Base-by-base conservation (phyloP, 176 grass and related monocot species). In the Aechmea fasciata region DNA sequence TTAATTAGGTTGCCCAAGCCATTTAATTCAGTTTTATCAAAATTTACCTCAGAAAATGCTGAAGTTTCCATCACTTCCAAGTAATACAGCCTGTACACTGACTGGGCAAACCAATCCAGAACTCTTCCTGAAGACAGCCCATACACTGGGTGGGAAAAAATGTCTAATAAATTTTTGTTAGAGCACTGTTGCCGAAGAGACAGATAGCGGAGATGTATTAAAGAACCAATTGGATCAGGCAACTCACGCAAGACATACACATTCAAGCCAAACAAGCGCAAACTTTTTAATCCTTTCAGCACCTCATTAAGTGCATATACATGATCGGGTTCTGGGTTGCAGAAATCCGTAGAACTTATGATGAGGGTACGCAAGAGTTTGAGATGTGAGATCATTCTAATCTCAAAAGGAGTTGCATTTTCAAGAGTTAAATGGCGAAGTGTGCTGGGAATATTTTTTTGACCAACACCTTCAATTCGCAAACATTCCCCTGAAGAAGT, bases 1-100 rank as follows among this genome's bases (percentile, higher is more conserved):
- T 80, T 84, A 61, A 74, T 74, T 47, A 84, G 76, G 13, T 67
- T 71, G 18, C n/a, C 10, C 19, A 83, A 71, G 24, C n/a, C 8
- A 14, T 48, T 9, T 55, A 67, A 50, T 13, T 47, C 67, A 24
- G n/a, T 65, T 4, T 11, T 0, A 11, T 3, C 2, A 50, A 47
- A 15, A 53, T 72, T 55, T 0, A 47, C 29, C 7, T 2, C 2
- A n/a, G 50, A 29, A 18, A 33, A 33, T 33, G 3, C 29, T 33
- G 29, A 33, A 33, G 29, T 33, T 33, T 50, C 3, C 2, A 82
- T n/a, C 24, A 76, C 18, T 71, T 82, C 49, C n/a, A 76, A 53
- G 61, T 83, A 59, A 66, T 77, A 83, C 57, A 83, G 80, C 3
- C 1, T 66, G 24, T 22, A 66, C n/a, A 72, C 25, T 8, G 48